Percentiles rank a stretch among this genome's conserved stretches.
Conservation (phyloP, 2,329 filamentous ascomycete species). For the Tolypocladium cylindrosporum region DNA sequence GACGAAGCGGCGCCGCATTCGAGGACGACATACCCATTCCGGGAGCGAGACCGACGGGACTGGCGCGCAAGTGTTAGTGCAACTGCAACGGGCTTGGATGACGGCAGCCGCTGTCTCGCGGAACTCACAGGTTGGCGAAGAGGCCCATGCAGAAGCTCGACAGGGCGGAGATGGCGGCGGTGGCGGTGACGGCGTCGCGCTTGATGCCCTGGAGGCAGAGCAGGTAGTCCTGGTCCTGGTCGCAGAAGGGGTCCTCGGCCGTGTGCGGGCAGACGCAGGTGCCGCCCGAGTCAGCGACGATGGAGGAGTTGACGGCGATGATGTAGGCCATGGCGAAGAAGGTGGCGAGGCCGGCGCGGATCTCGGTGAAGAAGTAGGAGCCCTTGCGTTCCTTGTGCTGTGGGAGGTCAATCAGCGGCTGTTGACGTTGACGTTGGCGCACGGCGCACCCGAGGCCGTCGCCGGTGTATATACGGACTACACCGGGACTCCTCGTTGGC, state of each 20-base stretch:
- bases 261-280: constrained; percentile 61
- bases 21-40: constrained; percentile 27
- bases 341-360: constrained; percentile 73
- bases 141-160: constrained; percentile 77
- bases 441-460: not conserved
- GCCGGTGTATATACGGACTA: not conserved
- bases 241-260: constrained; percentile 41
- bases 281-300: constrained; percentile 56
- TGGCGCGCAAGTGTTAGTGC: constrained; percentile 5
- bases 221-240: constrained; percentile 45
- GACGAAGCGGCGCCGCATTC: not conserved
- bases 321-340: constrained; percentile 58
- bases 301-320: constrained; percentile 42
- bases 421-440: not conserved
- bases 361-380: constrained; percentile 71
- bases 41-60: constrained; percentile 28
- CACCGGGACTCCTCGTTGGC: not conserved
- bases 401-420: not conserved
- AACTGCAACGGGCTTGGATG: not conserved
- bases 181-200: constrained; percentile 74
- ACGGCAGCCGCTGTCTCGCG: not conserved
- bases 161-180: constrained; percentile 71
- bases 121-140: constrained; percentile 59
- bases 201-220: constrained; percentile 57
- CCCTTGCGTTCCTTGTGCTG: constrained; percentile 63